Evolutionary conservation across 805 yeast species (phyloP).

Genomic region (Metschnikowia santaceciliae): DNA sequence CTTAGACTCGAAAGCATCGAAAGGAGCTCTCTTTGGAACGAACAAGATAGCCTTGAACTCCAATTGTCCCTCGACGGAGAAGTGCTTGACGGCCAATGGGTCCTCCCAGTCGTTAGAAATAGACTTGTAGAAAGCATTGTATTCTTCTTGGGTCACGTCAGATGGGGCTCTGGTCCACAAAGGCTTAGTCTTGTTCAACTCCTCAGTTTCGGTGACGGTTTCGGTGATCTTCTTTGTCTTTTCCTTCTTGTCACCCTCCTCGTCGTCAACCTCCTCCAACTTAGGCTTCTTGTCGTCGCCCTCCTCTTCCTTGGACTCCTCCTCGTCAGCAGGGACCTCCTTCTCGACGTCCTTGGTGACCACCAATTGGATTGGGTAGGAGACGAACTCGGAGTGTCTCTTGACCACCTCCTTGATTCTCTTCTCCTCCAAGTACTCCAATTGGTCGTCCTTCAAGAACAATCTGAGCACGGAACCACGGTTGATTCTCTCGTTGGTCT

Average conservation of each 20-base stretch:
- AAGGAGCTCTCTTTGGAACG: constrained; percentile 99
- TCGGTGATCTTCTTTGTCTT: constrained; percentile 91
- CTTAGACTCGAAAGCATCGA: constrained; percentile 95
- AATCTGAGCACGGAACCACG: constrained; percentile 96
- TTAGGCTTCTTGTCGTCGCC: constrained; percentile 67
- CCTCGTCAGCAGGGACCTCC: constrained; percentile 87
- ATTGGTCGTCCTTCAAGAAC: constrained; percentile 97
- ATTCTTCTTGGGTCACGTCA: constrained; percentile 96
- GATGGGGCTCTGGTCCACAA: constrained; percentile 99
- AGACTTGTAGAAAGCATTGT: constrained; percentile 98
- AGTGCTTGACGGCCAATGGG: constrained; percentile 98
- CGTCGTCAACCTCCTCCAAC: constrained; percentile 64
- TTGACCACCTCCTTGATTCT: constrained; percentile 98
- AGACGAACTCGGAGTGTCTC: constrained; percentile 98
- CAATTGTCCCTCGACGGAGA: constrained; percentile 99
- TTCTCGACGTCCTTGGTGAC: constrained; percentile 99
- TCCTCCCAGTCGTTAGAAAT: constrained; percentile 99
- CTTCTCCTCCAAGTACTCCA: constrained; percentile 98
- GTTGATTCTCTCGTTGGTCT: constrained; percentile 74
- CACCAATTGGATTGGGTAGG: constrained; percentile 97
- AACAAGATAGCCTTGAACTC: constrained; percentile 98
- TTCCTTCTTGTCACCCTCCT: constrained; percentile 57
- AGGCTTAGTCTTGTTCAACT: constrained; percentile 97
- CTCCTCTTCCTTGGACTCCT: constrained; percentile 43
- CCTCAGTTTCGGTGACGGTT: constrained; percentile 92